phyloP scores from a whole-genome alignment of 2,329 filamentous ascomycete species.

The Hypomyces rosellus region DNA sequence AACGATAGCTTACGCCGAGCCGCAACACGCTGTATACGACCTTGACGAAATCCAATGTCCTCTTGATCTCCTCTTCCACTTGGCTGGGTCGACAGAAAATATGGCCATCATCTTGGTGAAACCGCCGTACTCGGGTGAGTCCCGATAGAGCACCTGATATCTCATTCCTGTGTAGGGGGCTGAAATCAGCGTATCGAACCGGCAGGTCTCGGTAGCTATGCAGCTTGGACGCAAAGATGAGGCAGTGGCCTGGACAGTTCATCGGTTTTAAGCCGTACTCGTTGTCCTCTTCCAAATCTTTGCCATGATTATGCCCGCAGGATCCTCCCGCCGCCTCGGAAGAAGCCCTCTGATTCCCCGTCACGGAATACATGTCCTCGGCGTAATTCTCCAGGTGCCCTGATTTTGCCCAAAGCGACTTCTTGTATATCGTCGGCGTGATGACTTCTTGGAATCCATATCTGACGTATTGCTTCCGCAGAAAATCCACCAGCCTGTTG shows the following conservation, averaged over 20 bases:
- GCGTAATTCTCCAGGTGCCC: constrained; percentile 87
- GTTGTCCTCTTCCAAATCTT: constrained; percentile 49
- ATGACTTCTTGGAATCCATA: constrained; percentile 88
- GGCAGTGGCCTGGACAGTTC: constrained; percentile 87
- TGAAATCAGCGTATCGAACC: constrained; percentile 81
- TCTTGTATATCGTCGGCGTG: constrained; percentile 87
- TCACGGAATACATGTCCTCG: constrained; percentile 86
- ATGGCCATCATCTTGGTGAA: constrained; percentile 87
- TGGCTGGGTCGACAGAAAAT: constrained; percentile 80
- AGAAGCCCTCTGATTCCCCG: constrained; percentile 35
- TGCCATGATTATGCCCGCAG: constrained; percentile 25
- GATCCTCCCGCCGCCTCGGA: constrained; percentile 16
- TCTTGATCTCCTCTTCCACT: constrained; percentile 66
- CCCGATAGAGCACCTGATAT: constrained; percentile 75
- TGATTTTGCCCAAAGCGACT: constrained; percentile 76
- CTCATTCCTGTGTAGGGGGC: constrained; percentile 80
- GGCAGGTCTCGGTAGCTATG: constrained; percentile 76
- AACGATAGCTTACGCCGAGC: constrained; percentile 61
- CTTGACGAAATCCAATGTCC: constrained; percentile 67
- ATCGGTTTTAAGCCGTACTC: constrained; percentile 85
- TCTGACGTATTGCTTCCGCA: constrained; percentile 74
- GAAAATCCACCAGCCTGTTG: constrained; percentile 74
- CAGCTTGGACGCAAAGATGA: constrained; percentile 69
- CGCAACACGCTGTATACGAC: constrained; percentile 64
- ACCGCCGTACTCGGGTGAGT: constrained; percentile 75